phyloP scores from a whole-genome alignment of 805 yeast species.

The Pichia gijzeniarum region DNA sequence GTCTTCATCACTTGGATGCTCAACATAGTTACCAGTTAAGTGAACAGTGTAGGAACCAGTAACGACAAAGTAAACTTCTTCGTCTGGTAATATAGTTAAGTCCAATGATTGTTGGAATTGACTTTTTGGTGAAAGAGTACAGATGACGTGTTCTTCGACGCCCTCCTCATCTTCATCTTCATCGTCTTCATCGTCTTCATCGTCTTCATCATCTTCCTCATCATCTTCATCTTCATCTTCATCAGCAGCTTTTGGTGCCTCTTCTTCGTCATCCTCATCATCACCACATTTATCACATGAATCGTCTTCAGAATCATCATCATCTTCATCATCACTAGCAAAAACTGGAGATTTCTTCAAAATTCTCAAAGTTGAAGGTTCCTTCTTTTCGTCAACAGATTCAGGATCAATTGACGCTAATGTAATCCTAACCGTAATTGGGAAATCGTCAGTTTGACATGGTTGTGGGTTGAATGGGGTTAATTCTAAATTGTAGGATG shows the following conservation, averaged over 20 bases:
- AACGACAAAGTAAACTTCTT: constrained; percentile 89
- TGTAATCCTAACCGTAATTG: constrained; percentile 85
- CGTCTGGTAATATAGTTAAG: constrained; percentile 85
- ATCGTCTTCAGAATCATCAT: constrained; percentile 40
- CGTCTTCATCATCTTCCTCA: constrained; percentile 42
- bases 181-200: constrained; percentile 49
- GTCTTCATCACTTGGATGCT: constrained; percentile 84
- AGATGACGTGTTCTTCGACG: constrained; percentile 75
- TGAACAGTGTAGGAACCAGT: constrained; percentile 94
- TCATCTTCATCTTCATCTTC: constrained; percentile 29
- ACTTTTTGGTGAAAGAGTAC: constrained; percentile 82
- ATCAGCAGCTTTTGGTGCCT: constrained; percentile 24
- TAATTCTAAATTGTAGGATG: constrained; percentile 79
- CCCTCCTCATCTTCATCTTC: constrained; percentile 65
- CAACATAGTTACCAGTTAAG: constrained; percentile 90
- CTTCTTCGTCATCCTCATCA: constrained; percentile 43
- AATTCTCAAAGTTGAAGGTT: constrained; percentile 86
- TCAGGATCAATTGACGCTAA: constrained; percentile 95
- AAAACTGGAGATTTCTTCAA: constrained; percentile 54
- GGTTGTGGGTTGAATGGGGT: constrained; percentile 84
- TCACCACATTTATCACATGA: too few relatives aligned
- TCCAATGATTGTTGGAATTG: constrained; percentile 89
- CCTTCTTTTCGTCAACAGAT: constrained; percentile 69
- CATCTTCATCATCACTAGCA: constrained; percentile 40
- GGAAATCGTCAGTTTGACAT: constrained; percentile 79